A percentile compares a stretch with the other conserved stretches of the same genome.
Conservation (phyloP, 2,329 filamentous ascomycete genomes). For the Neofusicoccum cordaticola region DNA sequence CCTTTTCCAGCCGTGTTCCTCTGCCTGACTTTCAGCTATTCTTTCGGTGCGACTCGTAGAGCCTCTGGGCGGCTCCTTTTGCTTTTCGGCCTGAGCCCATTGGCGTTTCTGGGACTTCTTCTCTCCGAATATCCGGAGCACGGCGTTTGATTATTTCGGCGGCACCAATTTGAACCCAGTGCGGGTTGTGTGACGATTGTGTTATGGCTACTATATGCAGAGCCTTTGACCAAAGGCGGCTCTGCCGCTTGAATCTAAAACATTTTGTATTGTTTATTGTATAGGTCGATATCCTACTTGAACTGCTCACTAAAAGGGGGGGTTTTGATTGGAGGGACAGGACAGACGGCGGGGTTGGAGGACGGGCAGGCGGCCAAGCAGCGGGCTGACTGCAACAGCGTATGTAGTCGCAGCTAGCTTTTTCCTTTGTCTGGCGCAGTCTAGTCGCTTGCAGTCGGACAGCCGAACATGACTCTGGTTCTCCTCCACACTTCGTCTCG, state of each 20-base stretch:
- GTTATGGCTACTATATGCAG: conserved; percentile 1
- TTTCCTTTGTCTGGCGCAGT: not conserved
- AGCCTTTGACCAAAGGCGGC: conserved; percentile 2
- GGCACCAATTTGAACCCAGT: conserved; percentile 8
- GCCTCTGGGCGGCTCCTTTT: not conserved
- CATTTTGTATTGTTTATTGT: conserved; percentile 6
- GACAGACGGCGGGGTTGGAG: no score
- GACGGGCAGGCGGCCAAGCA: no score
- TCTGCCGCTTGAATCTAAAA: conserved; percentile 8
- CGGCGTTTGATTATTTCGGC: not conserved
- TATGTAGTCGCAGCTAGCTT: not conserved
- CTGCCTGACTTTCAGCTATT: not conserved
- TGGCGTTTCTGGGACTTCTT: not conserved
- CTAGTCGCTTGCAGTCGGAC: not conserved
- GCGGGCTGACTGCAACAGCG: not conserved
- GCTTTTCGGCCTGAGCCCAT: not conserved
- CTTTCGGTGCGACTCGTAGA: not conserved
- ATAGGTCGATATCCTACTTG: not conserved
- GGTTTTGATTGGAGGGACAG: no score
- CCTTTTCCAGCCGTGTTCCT: not conserved
- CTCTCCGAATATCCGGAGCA: not conserved
- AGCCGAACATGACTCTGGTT: not conserved
- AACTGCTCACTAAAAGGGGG: not conserved
- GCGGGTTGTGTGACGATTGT: conserved; percentile 9
- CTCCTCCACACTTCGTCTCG: not conserved